Evolutionary conservation across 2,329 filamentous ascomycete genomes (phyloP), one percentile per base, ranked within the genome.

Genomic region (Nemania serpens): DNA sequence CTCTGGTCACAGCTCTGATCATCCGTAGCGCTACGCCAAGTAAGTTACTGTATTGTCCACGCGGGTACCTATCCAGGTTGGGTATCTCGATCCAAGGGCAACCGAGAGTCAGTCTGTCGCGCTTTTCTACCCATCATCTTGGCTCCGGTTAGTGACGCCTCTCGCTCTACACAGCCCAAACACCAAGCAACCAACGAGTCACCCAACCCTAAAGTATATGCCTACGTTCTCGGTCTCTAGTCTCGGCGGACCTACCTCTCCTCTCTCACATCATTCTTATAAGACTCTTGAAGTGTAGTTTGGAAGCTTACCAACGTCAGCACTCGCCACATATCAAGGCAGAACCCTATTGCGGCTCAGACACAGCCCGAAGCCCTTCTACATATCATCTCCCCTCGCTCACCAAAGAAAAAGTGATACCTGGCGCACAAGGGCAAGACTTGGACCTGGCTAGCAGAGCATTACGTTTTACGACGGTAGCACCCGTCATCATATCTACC

Each of bases 281-380:
- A 29, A 29, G 25, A 36, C 18, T 52, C 20, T 17, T 33, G n/a
- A 41, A 63, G 54, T 58, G 54, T 54, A 48, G 15, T 6, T 47
- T 58, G 36, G 34, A 33, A 37, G 22, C 41, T 43, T 51, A 43
- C 52, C n/a, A 13, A 56, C 55, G 52, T 62, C 59, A 64, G 54
- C 51, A 56, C 54, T 53, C 42, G 50, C 58, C 62, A 51, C 59
- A 52, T 49, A 22, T 57, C 55, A 48, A 59, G 62, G 62, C 62
- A 62, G 55, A 62, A 37, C 50, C 33, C 17, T 18, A 43, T 6
- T 10, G 12, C 41, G 25, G 39, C n/a, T 25, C n/a, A 42, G 47
- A 45, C 51, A 47, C 55, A 59, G 59, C 59, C 60, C 36, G 37
- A 6, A 22, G 13, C 22, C 33, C 37, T 41, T 41, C 20, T 59